Percentiles rank a stretch among this genome's conserved stretches.
Conservation (phyloP, 176 grass and related monocot species). For the Avena eriantha region DNA sequence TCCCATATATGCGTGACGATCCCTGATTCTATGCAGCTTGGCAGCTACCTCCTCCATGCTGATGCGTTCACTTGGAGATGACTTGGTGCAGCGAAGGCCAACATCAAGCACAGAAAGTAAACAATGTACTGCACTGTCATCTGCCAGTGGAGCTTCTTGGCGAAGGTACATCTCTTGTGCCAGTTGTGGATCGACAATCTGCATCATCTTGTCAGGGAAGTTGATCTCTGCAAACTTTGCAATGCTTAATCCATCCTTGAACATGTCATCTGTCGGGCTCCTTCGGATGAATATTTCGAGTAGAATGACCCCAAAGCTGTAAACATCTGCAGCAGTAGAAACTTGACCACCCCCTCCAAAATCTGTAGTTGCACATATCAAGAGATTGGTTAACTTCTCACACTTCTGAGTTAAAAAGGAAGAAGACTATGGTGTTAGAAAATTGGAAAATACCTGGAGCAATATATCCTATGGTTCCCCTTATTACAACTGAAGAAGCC, state of each 20-base stretch:
- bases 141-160: background rate
- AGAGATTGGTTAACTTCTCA: background rate
- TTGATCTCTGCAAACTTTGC: conserved; percentile 21
- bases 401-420: background rate
- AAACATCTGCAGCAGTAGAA: conserved; percentile 38
- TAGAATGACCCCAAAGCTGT: conserved; percentile 35
- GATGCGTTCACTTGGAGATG: background rate
- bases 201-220: background rate
- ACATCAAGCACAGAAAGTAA: conserved; percentile 7
- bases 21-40: background rate
- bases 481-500: background rate
- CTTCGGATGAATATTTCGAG: conserved; percentile 9
- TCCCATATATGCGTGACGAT: background rate
- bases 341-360: background rate
- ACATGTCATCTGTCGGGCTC: conserved; percentile 30
- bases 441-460: conserved; percentile 34
- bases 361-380: background rate
- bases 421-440: background rate
- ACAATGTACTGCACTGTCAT: background rate
- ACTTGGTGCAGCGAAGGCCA: conserved; percentile 21
- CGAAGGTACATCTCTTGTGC: background rate
- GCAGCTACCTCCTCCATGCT: conserved; percentile 18
- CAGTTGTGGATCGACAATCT: conserved; percentile 22
- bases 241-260: conserved; percentile 10
- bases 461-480: conserved; percentile 47